These are phyloP conservation scores for Rhizopus delemar DNA, from an alignment of 371 early-diverging fungal genomes.

Conservation along the genomic window DNA sequence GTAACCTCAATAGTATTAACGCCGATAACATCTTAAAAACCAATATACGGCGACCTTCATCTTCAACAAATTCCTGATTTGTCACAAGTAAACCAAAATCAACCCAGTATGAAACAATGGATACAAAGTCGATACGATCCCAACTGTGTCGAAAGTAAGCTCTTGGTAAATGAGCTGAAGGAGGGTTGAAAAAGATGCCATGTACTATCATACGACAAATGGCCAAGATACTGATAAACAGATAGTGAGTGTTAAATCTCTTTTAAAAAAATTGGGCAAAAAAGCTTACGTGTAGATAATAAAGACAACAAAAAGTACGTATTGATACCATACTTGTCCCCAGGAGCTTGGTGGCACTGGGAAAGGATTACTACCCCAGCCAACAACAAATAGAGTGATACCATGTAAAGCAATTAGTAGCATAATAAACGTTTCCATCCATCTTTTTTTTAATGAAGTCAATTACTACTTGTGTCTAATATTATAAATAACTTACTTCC, in stretches of 20 bases:
- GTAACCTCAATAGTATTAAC: conserved; percentile 56
- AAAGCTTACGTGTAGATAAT: conserved; percentile 58
- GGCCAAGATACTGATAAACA: conserved; percentile 20
- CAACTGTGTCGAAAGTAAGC: conserved; percentile 68
- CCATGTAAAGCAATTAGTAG: conserved; percentile 54
- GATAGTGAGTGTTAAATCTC: not conserved
- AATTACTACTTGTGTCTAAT: not conserved
- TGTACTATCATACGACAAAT: conserved; percentile 55
- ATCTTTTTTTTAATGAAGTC: conserved; percentile 34
- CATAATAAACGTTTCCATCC: conserved; percentile 59
- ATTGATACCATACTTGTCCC: conserved; percentile 61
- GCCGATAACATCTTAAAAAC: conserved; percentile 62
- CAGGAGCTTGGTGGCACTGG: conserved; percentile 42
- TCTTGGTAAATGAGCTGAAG: conserved; percentile 7
- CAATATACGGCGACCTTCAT: conserved; percentile 43
- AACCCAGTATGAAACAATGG: conserved; percentile 63
- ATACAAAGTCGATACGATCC: conserved; percentile 68
- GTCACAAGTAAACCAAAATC: conserved; percentile 49
- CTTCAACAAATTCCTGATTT: conserved; percentile 35
- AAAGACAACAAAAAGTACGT: conserved; percentile 56
- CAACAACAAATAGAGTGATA: conserved; percentile 42
- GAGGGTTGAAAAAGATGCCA: conserved; percentile 55
- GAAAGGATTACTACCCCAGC: conserved; percentile 41
- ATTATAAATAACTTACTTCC: conserved; percentile 28
- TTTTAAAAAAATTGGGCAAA: conserved; percentile 2